Evolutionary conservation across 352 stramenopile species (phyloP).

Genomic region (Phytophthora uliginosa): DNA sequence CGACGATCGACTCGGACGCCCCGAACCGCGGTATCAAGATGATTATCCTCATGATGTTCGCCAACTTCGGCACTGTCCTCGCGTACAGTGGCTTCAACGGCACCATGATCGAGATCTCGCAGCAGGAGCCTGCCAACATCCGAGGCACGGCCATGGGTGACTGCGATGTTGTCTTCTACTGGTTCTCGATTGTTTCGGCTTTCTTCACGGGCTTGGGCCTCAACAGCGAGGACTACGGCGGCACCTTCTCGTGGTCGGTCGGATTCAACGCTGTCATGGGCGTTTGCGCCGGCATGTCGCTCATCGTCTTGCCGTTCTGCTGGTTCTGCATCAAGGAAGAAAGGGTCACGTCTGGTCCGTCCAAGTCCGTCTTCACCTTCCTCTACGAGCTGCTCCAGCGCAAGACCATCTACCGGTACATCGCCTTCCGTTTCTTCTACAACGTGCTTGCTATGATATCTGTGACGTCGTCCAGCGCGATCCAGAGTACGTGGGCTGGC

Average conservation of each 20-base stretch:
- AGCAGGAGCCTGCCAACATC: constrained; percentile 51
- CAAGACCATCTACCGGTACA: constrained; percentile 59
- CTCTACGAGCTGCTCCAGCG: constrained; percentile 58
- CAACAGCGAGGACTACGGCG: constrained; percentile 63
- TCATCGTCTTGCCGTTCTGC: constrained; percentile 49
- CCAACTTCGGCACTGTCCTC: constrained; percentile 82
- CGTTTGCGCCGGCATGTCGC: constrained; percentile 42
- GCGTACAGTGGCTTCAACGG: constrained; percentile 79
- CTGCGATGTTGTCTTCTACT: constrained; percentile 46
- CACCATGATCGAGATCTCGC: constrained; percentile 66
- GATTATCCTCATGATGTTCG: constrained; percentile 77
- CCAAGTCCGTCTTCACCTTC: constrained; percentile 48
- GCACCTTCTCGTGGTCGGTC: constrained; percentile 65
- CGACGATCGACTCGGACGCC: constrained; percentile 53
- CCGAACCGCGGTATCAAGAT: constrained; percentile 59
- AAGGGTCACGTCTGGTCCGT: constrained; percentile 29
- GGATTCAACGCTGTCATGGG: constrained; percentile 69
- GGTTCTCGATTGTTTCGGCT: constrained; percentile 47
- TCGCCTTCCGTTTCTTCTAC: constrained; percentile 66
- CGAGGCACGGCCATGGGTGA: constrained; percentile 55
- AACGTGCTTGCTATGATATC: constrained; percentile 60
- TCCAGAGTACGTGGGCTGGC: constrained; percentile 65
- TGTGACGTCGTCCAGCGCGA: constrained; percentile 59
- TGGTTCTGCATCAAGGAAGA: constrained; percentile 66
- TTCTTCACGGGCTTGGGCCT: constrained; percentile 62